Conservation (phyloP, 148 eudicot species). For the Pouteria glomerata region DNA sequence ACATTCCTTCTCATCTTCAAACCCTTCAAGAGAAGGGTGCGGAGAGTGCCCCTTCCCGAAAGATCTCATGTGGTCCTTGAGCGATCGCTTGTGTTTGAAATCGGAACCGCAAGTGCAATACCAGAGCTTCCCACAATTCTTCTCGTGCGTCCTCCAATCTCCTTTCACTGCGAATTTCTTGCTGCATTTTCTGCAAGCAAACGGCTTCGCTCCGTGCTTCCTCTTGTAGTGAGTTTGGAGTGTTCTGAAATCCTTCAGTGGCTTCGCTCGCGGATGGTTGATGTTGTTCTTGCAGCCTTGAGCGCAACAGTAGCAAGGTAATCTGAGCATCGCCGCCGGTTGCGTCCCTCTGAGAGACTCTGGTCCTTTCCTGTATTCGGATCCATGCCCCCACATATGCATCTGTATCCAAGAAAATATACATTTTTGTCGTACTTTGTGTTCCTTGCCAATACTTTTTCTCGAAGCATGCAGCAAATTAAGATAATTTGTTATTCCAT, state of each 20-base stretch:
- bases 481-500: no score
- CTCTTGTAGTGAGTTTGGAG: constrained; percentile 57
- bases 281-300: constrained; percentile 58
- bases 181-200: constrained; percentile 39
- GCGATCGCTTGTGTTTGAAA: constrained; percentile 52
- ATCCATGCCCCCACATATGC: constrained; percentile 64
- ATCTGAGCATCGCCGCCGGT: constrained; percentile 46
- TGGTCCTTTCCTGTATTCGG: constrained; percentile 47
- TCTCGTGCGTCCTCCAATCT: constrained; percentile 56
- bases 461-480: no score
- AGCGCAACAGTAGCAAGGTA: constrained; percentile 51
- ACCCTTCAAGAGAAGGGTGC: constrained; percentile 47
- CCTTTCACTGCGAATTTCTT: constrained; percentile 50
- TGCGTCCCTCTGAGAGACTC: constrained; percentile 47
- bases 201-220: constrained; percentile 46
- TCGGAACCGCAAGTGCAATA: constrained; percentile 53
- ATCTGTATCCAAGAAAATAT: constrained; percentile 20
- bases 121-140: constrained; percentile 56
- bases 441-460: no score
- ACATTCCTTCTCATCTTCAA: constrained; percentile 36
- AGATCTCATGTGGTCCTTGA: constrained; percentile 49
- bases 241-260: constrained; percentile 47
- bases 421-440: neutral
- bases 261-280: constrained; percentile 51
- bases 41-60: constrained; percentile 43